Conservation (phyloP, 345 rosid genomes). For the Capsella bursapastoris region DNA sequence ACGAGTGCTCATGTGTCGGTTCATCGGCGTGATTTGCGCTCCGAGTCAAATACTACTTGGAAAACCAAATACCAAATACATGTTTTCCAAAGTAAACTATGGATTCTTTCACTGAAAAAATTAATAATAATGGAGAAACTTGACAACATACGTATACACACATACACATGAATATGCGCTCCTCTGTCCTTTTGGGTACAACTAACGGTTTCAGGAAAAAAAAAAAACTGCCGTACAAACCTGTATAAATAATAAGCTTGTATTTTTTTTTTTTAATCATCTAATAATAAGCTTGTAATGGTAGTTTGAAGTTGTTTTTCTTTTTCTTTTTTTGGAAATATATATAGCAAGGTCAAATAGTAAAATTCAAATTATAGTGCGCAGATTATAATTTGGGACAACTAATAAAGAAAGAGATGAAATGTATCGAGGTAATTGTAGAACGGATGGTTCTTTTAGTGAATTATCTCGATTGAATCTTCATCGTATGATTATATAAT, state of each 20-base stretch:
- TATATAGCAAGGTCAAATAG: neutral
- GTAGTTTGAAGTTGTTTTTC: neutral
- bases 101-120: constrained; percentile 14
- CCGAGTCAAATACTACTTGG: neutral
- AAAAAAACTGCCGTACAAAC: neutral
- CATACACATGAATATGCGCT: neutral
- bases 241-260: neutral
- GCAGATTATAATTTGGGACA: neutral
- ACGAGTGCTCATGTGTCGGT: constrained; percentile 19
- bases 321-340: too few relatives aligned
- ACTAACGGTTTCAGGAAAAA: too few relatives aligned
- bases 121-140: neutral
- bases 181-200: constrained; percentile 9
- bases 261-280: too few relatives aligned
- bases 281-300: neutral
- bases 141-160: neutral
- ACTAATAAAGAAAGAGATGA: neutral
- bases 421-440: too few relatives aligned
- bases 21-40: constrained; percentile 35
- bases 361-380: neutral
- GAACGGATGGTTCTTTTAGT: neutral
- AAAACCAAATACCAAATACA: neutral
- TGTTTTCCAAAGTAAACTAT: constrained; percentile 3
- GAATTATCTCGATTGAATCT: neutral
- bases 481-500: neutral